Evolutionary conservation across 352 stramenopile genomes (phyloP), one percentile per base, ranked within the genome.

Genomic region (Pythium coloratum): DNA sequence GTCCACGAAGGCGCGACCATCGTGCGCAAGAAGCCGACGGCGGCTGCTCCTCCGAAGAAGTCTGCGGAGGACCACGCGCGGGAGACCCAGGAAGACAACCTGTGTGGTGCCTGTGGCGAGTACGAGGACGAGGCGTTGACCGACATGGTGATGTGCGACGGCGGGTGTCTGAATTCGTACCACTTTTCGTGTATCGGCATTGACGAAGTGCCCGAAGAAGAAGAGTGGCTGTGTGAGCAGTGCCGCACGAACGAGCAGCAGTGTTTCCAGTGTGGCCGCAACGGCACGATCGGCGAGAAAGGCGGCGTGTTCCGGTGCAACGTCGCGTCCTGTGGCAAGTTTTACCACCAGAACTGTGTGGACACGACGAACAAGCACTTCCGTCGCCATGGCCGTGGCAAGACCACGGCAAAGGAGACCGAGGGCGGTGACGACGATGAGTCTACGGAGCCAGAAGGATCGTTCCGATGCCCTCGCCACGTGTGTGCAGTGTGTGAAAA

Each of bases 131-230:
- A 92, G 20, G 75, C 89, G 46, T 59, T 91, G 40, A 88, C 75
- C 7, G 78, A 96, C 55, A 85, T 98, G 74, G 77, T 98, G 13
- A 57, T 98, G 55, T 98, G 95, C 59, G 93, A 98, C 72, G 94
- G 93, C n/a, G 75, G 79, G 2, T 98, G 95, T 64, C 69, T 93
- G 33, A 94, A 92, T 54, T 90, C 91, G 53, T 98, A 97, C 80
- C 95, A 98, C 70, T 90, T 95, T 28, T 90, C 84, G 28, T 98
- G 95, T 73, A 77, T 97, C 24, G 92, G 92, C 24, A 76, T 98
- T 10, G 77, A 90, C 2, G 65, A 73, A 1, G 76, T 80, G 24
- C 83, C 86, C 2, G 77, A 95, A 1, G 84, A 88, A 20, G 78
- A 94, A 55, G 51, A 84, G 32, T 98, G 92, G 92, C 72, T 97